A percentile compares a stretch with the other conserved stretches of the same genome.
Conservation (phyloP, 805 yeast species). For the Huiozyma naganishii region DNA sequence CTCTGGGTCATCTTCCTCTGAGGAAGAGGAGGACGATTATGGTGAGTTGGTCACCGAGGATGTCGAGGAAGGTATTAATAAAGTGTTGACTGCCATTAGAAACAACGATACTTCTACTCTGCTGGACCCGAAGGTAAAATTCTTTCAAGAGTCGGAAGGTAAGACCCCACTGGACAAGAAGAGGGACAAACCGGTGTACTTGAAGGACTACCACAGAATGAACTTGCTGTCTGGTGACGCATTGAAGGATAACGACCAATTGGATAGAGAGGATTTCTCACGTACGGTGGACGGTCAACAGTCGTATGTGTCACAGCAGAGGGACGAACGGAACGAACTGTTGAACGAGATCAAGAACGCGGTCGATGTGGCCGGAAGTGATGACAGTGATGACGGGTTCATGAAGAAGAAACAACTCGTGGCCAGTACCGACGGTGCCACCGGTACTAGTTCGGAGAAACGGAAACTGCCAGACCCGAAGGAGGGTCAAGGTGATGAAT, state of each 20-base stretch:
- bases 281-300: slow-evolving; percentile 30
- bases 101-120: slow-evolving; percentile 49
- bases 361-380: slow-evolving; percentile 28
- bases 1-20: slow-evolving; percentile 9
- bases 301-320: slow-evolving; percentile 66
- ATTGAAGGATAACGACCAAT: slow-evolving; percentile 43
- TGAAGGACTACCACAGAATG: slow-evolving; percentile 89
- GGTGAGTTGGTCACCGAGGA: slow-evolving; percentile 83
- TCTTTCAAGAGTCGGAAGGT: slow-evolving; percentile 57
- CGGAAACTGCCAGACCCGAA: slow-evolving; percentile 51
- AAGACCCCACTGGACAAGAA: slow-evolving; percentile 20
- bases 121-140: slow-evolving; percentile 56
- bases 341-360: slow-evolving; percentile 68
- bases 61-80: slow-evolving; percentile 67
- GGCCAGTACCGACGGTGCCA: slow-evolving; percentile 21
- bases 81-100: slow-evolving; percentile 61
- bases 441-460: slow-evolving; percentile 7
- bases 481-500: slow-evolving; percentile 48
- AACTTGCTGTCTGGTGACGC: slow-evolving; percentile 60
- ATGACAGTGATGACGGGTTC: slow-evolving; percentile 36
- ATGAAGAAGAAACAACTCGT: slow-evolving; percentile 44
- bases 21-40: slow-evolving; percentile 79
- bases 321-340: slow-evolving; percentile 64
- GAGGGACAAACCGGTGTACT: slow-evolving; percentile 63
- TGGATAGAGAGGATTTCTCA: slow-evolving; percentile 15